Conservation (phyloP, 2,329 filamentous ascomycete genomes). For the Alternaria burnsii region DNA sequence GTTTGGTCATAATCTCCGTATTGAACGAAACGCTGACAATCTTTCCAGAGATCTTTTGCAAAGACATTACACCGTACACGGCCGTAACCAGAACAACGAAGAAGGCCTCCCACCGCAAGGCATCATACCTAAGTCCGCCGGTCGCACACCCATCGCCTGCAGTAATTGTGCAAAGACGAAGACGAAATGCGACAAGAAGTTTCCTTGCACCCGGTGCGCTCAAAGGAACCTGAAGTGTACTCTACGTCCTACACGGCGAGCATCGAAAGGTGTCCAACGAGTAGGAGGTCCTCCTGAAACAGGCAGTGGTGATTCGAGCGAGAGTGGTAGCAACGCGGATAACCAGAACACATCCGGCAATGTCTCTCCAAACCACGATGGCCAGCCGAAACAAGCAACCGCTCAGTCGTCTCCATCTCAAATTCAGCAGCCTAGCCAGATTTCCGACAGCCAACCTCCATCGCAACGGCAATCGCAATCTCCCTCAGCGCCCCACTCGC, state of each 20-base stretch:
- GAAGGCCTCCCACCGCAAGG: slow-evolving; percentile 58
- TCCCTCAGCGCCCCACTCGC: slow-evolving; percentile 41
- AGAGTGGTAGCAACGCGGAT: slow-evolving; percentile 44
- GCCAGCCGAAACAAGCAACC: slow-evolving; percentile 33
- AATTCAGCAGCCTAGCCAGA: slow-evolving; percentile 21
- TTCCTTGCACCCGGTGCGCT: slow-evolving; percentile 63
- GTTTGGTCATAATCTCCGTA: not conserved
- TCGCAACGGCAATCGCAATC: slow-evolving; percentile 46
- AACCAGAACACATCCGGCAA: slow-evolving; percentile 42
- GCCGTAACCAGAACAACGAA: slow-evolving; percentile 59
- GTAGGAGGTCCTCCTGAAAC: slow-evolving; percentile 34
- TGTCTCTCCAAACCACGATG: slow-evolving; percentile 47
- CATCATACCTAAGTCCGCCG: slow-evolving; percentile 62
- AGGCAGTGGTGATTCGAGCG: slow-evolving; percentile 45
- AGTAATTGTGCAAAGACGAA: slow-evolving; percentile 64
- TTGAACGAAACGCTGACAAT: slow-evolving; percentile 21
- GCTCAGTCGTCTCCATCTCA: slow-evolving; percentile 34
- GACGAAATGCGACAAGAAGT: slow-evolving; percentile 64
- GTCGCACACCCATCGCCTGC: slow-evolving; percentile 62
- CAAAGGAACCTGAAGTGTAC: slow-evolving; percentile 58
- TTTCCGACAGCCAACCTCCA: slow-evolving; percentile 25
- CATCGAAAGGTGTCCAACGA: slow-evolving; percentile 54
- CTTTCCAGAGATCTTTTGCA: slow-evolving; percentile 59
- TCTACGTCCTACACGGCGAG: slow-evolving; percentile 58
- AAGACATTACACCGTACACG: slow-evolving; percentile 62